These are phyloP conservation scores for Sanguinoderma infundibulare DNA, from an alignment of 1,284 basidiomycete genomes.

Conservation along the genomic window DNA sequence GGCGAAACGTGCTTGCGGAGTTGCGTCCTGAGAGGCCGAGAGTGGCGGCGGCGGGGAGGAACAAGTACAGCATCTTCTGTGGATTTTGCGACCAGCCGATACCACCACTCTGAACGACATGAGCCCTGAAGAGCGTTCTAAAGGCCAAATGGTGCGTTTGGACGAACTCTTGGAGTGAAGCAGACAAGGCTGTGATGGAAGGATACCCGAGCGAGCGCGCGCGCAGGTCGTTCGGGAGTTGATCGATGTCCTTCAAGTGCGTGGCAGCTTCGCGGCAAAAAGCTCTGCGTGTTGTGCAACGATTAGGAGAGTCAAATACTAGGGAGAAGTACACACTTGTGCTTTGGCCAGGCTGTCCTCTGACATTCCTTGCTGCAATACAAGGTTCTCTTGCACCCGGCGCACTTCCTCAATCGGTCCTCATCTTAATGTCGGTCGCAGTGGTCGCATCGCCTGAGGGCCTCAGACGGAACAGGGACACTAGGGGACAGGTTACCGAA, in stretches of 20 bases:
- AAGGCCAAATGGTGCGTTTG: neutral
- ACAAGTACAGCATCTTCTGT: neutral
- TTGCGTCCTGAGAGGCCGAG: neutral
- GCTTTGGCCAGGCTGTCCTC: constrained; percentile 4
- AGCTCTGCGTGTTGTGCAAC: neutral
- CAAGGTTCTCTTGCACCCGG: neutral
- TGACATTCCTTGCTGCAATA: constrained; percentile 14
- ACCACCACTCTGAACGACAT: neutral
- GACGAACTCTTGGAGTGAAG: neutral
- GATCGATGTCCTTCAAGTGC: neutral
- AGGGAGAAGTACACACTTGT: constrained; percentile 1
- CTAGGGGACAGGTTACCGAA: too few species aligned
- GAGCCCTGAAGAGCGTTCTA: neutral
- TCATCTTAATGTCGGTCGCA: neutral
- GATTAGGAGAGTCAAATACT: too few species aligned
- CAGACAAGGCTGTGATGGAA: neutral
- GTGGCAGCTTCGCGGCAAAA: neutral
- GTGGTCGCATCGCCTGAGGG: neutral
- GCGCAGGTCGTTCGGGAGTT: neutral
- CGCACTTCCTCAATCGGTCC: neutral
- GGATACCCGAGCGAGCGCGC: neutral
- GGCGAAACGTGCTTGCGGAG: neutral
- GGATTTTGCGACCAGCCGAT: neutral
- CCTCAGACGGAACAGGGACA: too few species aligned
- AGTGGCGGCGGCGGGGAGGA: neutral